Percentiles rank a stretch among this genome's conserved stretches.
These are phyloP conservation scores for Xylaria sp. DNA, from an alignment of 2,329 filamentous ascomycete species.

Conservation along the genomic window DNA sequence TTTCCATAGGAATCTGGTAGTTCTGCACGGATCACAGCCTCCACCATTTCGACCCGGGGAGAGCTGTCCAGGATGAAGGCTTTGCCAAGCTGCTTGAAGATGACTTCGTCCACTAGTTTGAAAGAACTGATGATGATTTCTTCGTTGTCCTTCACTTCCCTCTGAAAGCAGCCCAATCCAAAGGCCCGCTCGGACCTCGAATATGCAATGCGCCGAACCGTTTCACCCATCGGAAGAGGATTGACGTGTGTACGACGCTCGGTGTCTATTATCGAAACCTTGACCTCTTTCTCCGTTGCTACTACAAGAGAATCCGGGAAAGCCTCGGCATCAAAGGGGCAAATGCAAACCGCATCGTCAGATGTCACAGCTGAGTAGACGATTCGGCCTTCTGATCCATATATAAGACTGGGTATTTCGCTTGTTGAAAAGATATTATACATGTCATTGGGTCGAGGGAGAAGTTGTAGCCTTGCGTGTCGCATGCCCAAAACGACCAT, in stretches of 20 bases:
- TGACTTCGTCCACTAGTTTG: constrained; percentile 88
- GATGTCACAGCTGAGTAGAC: constrained; percentile 95
- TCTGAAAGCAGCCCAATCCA: constrained; percentile 85
- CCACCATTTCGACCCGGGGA: constrained; percentile 75
- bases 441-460: constrained; percentile 75
- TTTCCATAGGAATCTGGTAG: constrained; percentile 69
- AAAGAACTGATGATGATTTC: constrained; percentile 86
- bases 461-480: constrained; percentile 81
- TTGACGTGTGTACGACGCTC: constrained; percentile 91
- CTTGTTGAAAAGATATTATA: constrained; percentile 92
- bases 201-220: constrained; percentile 87
- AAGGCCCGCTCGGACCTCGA: constrained; percentile 83
- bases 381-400: constrained; percentile 86
- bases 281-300: constrained; percentile 79
- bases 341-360: constrained; percentile 83
- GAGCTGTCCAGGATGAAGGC: constrained; percentile 69
- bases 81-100: constrained; percentile 80
- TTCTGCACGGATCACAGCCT: constrained; percentile 82
- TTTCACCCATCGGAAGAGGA: constrained; percentile 80
- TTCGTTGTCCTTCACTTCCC: constrained; percentile 74
- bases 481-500: constrained; percentile 87
- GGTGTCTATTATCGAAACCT: constrained; percentile 83
- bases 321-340: constrained; percentile 81
- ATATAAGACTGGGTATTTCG: constrained; percentile 93
- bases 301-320: constrained; percentile 86